A percentile compares a stretch with the other conserved stretches of the same genome.
phyloP scores from a whole-genome alignment of 371 early-diverging fungal genomes.

The Mucor irregularis region DNA sequence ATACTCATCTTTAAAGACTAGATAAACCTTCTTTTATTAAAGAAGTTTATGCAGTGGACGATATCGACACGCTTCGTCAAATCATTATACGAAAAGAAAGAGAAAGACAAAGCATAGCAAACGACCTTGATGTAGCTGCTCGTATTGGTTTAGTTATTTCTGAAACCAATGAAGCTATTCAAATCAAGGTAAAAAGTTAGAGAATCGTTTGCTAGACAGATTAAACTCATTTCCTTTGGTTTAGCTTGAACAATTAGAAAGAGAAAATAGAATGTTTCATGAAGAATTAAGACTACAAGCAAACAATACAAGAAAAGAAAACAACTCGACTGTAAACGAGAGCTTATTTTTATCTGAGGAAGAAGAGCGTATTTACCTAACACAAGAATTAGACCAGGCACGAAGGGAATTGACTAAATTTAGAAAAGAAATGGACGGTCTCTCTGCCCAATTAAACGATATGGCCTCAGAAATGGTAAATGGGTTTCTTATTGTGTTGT shows the following conservation, averaged over 20 bases:
- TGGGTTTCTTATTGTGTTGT: no score
- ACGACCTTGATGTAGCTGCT: conserved; percentile 67
- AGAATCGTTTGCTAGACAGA: not conserved
- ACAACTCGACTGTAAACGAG: conserved; percentile 5
- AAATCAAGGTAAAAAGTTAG: conserved; percentile 41
- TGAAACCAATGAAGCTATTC: conserved; percentile 63
- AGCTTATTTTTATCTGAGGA: conserved; percentile 14
- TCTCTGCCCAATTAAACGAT: conserved; percentile 64
- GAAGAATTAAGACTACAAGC: conserved; percentile 36
- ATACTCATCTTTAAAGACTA: conserved; percentile 16
- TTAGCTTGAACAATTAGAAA: conserved; percentile 52
- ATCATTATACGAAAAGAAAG: conserved; percentile 64
- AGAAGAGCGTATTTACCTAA: conserved; percentile 54
- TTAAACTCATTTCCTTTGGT: not conserved
- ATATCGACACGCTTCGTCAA: conserved; percentile 50
- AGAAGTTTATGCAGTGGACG: conserved; percentile 50
- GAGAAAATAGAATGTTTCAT: conserved; percentile 55
- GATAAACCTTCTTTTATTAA: conserved; percentile 50
- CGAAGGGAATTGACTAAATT: conserved; percentile 58
- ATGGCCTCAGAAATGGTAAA: conserved; percentile 69
- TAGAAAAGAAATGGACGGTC: conserved; percentile 63
- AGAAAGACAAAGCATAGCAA: conserved; percentile 61
- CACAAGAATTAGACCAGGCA: conserved; percentile 62
- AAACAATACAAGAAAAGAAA: conserved; percentile 9
- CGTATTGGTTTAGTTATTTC: conserved; percentile 65